phyloP scores from a whole-genome alignment of 768 basidiomycete species.

The Tephrocybe sp. region DNA sequence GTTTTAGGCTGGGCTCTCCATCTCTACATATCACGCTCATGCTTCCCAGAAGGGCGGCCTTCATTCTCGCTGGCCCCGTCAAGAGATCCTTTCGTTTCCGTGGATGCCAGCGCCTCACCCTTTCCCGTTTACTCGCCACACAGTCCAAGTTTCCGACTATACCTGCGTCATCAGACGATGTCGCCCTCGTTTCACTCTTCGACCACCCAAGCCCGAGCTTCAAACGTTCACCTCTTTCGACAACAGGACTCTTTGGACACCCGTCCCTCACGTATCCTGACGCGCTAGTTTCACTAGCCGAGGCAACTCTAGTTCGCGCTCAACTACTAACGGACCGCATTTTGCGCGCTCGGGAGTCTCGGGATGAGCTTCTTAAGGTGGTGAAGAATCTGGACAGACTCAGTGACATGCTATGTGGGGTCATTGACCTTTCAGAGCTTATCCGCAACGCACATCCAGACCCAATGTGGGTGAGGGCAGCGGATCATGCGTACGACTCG shows the following conservation, averaged over 20 bases:
- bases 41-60: conserved; percentile 42
- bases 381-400: conserved; percentile 97
- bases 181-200: conserved; percentile 66
- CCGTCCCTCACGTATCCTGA: conserved; percentile 66
- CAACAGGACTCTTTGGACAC: conserved; percentile 87
- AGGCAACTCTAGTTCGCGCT: conserved; percentile 79
- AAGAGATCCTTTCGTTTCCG: conserved; percentile 26
- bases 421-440: conserved; percentile 95
- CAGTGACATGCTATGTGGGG: conserved; percentile 93
- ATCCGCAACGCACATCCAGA: conserved; percentile 94
- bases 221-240: conserved; percentile 41
- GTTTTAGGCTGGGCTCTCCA: background rate
- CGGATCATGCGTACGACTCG: conserved; percentile 85
- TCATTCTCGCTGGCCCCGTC: conserved; percentile 38
- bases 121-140: conserved; percentile 35
- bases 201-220: conserved; percentile 54
- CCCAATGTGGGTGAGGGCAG: conserved; percentile 75
- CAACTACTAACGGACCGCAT: conserved; percentile 84
- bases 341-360: conserved; percentile 67
- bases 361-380: conserved; percentile 75
- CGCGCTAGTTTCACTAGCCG: conserved; percentile 69
- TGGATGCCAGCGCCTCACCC: conserved; percentile 15
- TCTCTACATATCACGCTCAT: conserved; percentile 27
- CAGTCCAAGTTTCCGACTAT: conserved; percentile 40
- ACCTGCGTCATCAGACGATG: conserved; percentile 66